Evolutionary conservation across 768 basidiomycete genomes (phyloP).

Genomic region (Amanita fuliginea): DNA sequence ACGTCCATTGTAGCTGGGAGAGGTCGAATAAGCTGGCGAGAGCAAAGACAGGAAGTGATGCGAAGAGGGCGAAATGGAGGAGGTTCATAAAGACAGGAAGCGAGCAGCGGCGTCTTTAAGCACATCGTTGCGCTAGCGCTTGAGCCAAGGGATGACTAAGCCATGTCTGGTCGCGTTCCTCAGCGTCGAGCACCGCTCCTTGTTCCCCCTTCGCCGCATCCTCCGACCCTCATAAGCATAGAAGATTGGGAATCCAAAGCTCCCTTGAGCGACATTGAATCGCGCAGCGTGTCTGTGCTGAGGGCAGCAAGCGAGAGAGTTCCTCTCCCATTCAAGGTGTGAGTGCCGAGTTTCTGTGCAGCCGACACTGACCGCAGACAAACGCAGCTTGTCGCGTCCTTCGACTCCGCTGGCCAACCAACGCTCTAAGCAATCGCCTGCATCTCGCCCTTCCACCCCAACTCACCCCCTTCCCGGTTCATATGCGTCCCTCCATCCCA

Average conservation of each 20-base stretch:
- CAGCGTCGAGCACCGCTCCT: conserved; percentile 1
- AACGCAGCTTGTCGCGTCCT: conserved; percentile 24
- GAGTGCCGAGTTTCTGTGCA: conserved; percentile 2
- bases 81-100: not conserved
- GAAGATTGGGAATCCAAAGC: conserved; percentile 91
- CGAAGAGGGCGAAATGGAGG: not conserved
- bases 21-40: conserved; percentile 22
- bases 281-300: conserved; percentile 51
- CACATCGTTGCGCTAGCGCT: no score
- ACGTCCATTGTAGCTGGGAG: conserved; percentile 37
- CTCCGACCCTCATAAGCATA: conserved; percentile 38
- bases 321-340: conserved; percentile 70
- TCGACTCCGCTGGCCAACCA: conserved; percentile 22
- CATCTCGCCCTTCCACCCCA: conserved; percentile 4
- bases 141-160: no score
- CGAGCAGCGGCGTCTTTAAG: no score
- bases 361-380: conserved; percentile 10
- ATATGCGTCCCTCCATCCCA: conserved; percentile 48
- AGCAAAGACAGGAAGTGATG: not conserved
- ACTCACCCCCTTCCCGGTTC: conserved; percentile 7
- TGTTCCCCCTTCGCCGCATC: conserved; percentile 10
- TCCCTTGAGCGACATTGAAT: conserved; percentile 60
- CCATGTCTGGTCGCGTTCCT: not conserved
- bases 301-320: conserved; percentile 49
- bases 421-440: conserved; percentile 4